Percentiles rank a stretch among this genome's conserved stretches.
Evolutionary conservation across 1,139 yeast genomes (phyloP).

Genomic region (Kodamaea suecica): DNA sequence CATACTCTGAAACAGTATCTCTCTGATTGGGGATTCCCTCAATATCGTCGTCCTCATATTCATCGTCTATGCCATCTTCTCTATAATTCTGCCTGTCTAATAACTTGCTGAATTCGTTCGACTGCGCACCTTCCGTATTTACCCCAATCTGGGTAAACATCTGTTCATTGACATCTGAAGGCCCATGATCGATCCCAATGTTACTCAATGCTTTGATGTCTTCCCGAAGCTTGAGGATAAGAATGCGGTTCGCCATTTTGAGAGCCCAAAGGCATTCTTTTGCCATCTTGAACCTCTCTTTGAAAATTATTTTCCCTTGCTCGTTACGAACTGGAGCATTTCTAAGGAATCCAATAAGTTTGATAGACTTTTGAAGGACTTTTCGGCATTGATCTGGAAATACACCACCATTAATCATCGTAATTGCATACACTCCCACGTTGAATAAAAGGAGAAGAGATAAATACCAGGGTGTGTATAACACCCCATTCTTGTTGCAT

Average conservation of each 20-base stretch:
- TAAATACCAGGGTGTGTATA: conserved; percentile 56
- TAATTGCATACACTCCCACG: conserved; percentile 44
- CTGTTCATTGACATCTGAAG: conserved; percentile 50
- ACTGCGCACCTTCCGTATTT: conserved; percentile 5
- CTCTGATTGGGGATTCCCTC: neutral
- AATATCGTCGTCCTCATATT: neutral
- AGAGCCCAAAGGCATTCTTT: conserved; percentile 64
- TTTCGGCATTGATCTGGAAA: conserved; percentile 23
- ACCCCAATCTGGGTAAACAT: conserved; percentile 47
- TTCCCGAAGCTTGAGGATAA: conserved; percentile 45
- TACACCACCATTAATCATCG: conserved; percentile 46
- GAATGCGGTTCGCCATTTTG: conserved; percentile 52
- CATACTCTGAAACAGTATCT: too few species aligned
- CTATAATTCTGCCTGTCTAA: conserved; percentile 24
- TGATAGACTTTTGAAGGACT: conserved; percentile 26
- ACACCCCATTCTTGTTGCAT: conserved; percentile 31
- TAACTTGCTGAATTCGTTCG: conserved; percentile 21
- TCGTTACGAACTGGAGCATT: conserved; percentile 32
- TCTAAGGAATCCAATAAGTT: conserved; percentile 26
- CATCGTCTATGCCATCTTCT: conserved; percentile 3
- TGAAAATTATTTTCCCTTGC: conserved; percentile 32
- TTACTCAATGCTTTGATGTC: conserved; percentile 33
- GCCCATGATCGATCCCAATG: conserved; percentile 57
- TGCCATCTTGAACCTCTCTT: conserved; percentile 55
- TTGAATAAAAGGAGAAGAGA: conserved; percentile 45